Percentiles rank a stretch among this genome's conserved stretches.
Evolutionary conservation across 306 rosid genomes (phyloP).

Genomic region (Sechiopsis laciniata): DNA sequence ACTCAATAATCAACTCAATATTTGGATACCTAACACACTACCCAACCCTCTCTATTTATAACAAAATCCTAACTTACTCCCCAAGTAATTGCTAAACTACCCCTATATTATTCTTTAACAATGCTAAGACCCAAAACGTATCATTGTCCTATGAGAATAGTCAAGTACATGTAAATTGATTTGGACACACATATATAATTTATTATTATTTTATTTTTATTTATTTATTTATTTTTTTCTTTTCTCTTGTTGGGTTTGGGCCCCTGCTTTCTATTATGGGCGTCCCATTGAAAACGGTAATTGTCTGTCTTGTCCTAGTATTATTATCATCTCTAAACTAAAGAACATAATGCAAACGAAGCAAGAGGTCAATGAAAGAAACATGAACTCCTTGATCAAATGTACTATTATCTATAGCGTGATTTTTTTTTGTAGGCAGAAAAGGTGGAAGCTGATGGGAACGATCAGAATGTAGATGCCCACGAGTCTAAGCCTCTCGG

Average conservation of each 20-base stretch:
- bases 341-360: conserved; percentile 2
- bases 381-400: not conserved
- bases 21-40: too few relatives aligned
- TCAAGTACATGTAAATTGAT: too few relatives aligned
- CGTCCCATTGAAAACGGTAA: not conserved
- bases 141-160: too few relatives aligned
- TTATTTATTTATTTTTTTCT: too few relatives aligned
- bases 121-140: too few relatives aligned
- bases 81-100: too few relatives aligned
- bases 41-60: too few relatives aligned
- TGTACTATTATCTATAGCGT: conserved; percentile 20
- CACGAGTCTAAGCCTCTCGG: conserved; percentile 50
- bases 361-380: not conserved
- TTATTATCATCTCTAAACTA: not conserved
- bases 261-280: conserved; percentile 11
- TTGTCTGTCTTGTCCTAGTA: not conserved
- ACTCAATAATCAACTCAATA: too few relatives aligned
- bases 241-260: not conserved
- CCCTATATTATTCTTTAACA: too few relatives aligned
- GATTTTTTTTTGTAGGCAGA: conserved; percentile 51
- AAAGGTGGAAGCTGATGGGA: conserved; percentile 43
- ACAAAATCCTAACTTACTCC: too few relatives aligned
- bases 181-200: too few relatives aligned
- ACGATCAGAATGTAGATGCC: conserved; percentile 35
- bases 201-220: too few relatives aligned